Evolutionary conservation across 1,284 basidiomycete species (phyloP).

Genomic region (Irpex sp.): DNA sequence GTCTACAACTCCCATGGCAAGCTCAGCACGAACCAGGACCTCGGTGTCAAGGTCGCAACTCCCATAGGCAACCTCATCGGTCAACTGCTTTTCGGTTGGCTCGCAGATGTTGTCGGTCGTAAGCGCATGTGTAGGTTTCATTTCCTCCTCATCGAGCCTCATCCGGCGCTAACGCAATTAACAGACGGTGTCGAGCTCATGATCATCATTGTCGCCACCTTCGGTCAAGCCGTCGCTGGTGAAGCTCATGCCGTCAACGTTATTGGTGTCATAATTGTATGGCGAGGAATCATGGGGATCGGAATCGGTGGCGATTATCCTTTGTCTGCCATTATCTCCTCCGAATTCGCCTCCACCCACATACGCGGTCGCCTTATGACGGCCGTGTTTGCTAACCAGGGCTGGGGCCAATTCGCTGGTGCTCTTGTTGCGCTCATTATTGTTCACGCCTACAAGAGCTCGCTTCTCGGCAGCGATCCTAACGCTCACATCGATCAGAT

Average conservation of each 20-base stretch:
- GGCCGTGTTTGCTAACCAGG: slow-evolving; percentile 66
- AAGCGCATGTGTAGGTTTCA: slow-evolving; percentile 65
- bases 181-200: slow-evolving; percentile 72
- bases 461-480: slow-evolving; percentile 49
- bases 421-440: slow-evolving; percentile 69
- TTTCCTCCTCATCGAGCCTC: slow-evolving; percentile 3
- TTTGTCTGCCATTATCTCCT: slow-evolving; percentile 61
- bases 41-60: slow-evolving; percentile 64
- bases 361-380: slow-evolving; percentile 74
- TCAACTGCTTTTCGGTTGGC: slow-evolving; percentile 69
- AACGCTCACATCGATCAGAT: slow-evolving; percentile 52
- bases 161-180: slow-evolving; percentile 15
- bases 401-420: slow-evolving; percentile 70
- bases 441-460: slow-evolving; percentile 64
- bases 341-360: slow-evolving; percentile 74
- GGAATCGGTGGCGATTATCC: slow-evolving; percentile 77
- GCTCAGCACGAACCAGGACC: slow-evolving; percentile 51
- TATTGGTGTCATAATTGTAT: slow-evolving; percentile 53
- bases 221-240: slow-evolving; percentile 60
- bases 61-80: slow-evolving; percentile 45
- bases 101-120: slow-evolving; percentile 69
- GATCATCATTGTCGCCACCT: slow-evolving; percentile 65
- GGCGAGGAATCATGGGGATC: slow-evolving; percentile 65
- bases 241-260: slow-evolving; percentile 59
- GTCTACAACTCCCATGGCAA: slow-evolving; percentile 40